Evolutionary conservation across 83 land plant species (phyloP), one percentile per base, ranked within the genome.

Genomic region (Isoetes engelmannii): DNA sequence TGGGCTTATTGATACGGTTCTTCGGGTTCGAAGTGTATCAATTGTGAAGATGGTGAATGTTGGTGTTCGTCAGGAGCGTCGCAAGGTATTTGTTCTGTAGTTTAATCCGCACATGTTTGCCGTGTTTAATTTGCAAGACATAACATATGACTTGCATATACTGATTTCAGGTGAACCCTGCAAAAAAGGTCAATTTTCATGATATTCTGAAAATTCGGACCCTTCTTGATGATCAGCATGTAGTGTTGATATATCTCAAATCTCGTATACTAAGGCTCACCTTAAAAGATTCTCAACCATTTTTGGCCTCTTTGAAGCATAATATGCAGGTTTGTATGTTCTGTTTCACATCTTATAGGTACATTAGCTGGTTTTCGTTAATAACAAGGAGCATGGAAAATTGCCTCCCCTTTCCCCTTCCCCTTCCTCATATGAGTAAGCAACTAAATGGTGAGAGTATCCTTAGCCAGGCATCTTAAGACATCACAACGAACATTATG

Each of bases 1-100:
- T 51, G 83, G 81, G 66, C 53, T 81, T 53, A 56, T 57, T 21
- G 83, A 81, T 48, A 78, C 73, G 48, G 73, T 77, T 19, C 65
- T 81, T n/a, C 80, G 83, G 9, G 83, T 81, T 48, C 77, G 81
- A 45, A 73, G 81, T 74, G 77, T 77, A 18, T 81, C 83, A 17
- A 64, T 81, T 69, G 81, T 81, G 28, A 81, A 81, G 63, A 77
- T 81, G 80, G 67, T 77, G 43, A 81, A 54, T 53, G 69, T 48
- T 58, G 81, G 83, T 12, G 67, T 69, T 44, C 69, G 80, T 51
- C 76, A 77, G 49, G 83, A 81, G 66, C 69, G 77, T 41, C 83
- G 75, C 21, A 80, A 74, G 77, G 83, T 81, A 45, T 28, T 28
- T 28, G 37, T 28, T 28, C 2, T 28, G 37, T 28, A 28, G 2